A percentile compares a stretch with the other conserved stretches of the same genome.
Evolutionary conservation across 208 protist genomes (phyloP).

Genomic region (Acanthamoeba healyi): DNA sequence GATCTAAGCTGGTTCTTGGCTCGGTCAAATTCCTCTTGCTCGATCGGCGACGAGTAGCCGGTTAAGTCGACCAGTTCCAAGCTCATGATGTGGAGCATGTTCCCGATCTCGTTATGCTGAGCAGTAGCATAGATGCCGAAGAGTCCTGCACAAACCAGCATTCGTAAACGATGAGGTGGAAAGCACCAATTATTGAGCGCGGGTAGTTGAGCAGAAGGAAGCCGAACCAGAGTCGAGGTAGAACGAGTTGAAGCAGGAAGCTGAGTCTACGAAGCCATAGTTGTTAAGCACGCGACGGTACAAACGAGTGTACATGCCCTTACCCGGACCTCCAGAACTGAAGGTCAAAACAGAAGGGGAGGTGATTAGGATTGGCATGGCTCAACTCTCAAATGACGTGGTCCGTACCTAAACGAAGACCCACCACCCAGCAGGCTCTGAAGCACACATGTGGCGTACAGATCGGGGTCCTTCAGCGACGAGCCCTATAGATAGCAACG

Average conservation of each 20-base stretch:
- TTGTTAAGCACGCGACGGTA: conserved; percentile 84
- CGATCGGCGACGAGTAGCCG: not conserved
- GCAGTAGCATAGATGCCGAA: conserved; percentile 78
- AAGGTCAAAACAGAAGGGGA: not conserved
- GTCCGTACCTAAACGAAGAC: conserved; percentile 82
- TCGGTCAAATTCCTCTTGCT: conserved; percentile 80
- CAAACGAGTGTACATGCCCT: conserved; percentile 88
- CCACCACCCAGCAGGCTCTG: conserved; percentile 88
- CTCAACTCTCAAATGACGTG: no score
- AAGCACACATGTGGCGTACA: conserved; percentile 81
- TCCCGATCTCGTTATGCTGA: not conserved
- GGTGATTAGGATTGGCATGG: conserved; percentile 22
- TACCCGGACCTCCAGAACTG: conserved; percentile 83
- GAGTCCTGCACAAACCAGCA: conserved; percentile 3
- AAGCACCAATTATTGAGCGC: no score
- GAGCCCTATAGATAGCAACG: not conserved
- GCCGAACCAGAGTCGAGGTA: conserved; percentile 83
- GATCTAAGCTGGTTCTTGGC: conserved; percentile 84
- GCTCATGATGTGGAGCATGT: conserved; percentile 62
- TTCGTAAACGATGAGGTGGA: no score
- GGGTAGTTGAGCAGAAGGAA: not conserved
- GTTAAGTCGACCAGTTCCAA: conserved; percentile 1
- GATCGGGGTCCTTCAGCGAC: conserved; percentile 77
- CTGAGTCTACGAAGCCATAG: conserved; percentile 77
- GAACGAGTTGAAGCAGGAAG: conserved; percentile 76